These are phyloP conservation scores for Xenosphaeropsis pyriputrescens DNA, from an alignment of 2,329 filamentous ascomycete species.

Conservation along the genomic window DNA sequence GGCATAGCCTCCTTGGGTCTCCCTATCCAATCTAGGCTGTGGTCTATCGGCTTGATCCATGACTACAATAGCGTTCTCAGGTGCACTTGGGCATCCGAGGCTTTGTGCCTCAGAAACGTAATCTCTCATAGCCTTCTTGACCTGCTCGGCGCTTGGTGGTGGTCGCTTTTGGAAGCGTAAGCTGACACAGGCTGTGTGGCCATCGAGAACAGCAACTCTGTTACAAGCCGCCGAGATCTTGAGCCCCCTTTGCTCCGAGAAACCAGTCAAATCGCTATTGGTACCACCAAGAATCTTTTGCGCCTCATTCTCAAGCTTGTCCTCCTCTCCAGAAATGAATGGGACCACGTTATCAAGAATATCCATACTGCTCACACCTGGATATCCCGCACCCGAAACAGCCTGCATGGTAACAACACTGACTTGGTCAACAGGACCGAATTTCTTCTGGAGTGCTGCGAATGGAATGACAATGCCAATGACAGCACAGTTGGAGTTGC, in stretches of 20 bases:
- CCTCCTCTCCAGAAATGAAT: constrained; percentile 85
- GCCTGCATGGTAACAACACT: constrained; percentile 90
- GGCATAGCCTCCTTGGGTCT: constrained; percentile 74
- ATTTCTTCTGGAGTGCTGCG: constrained; percentile 72
- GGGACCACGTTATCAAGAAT: constrained; percentile 93
- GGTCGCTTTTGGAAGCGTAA: constrained; percentile 67
- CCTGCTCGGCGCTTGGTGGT: constrained; percentile 58
- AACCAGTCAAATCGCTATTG: constrained; percentile 56
- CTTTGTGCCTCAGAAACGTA: constrained; percentile 74
- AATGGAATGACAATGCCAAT: constrained; percentile 94
- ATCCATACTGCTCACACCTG: constrained; percentile 85
- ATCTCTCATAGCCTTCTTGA: constrained; percentile 63
- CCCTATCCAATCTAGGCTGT: constrained; percentile 79
- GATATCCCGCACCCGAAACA: constrained; percentile 83
- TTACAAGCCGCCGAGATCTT: constrained; percentile 81
- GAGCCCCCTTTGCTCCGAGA: constrained; percentile 60
- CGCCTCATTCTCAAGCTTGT: constrained; percentile 90
- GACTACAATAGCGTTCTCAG: constrained; percentile 66
- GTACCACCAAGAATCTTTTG: constrained; percentile 81
- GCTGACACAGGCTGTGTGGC: constrained; percentile 89
- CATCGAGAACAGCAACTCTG: constrained; percentile 86
- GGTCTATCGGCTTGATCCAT: constrained; percentile 84
- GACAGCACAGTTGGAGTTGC: constrained; percentile 97
- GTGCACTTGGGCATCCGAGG: constrained; percentile 78
- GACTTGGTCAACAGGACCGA: constrained; percentile 65